A percentile compares a stretch with the other conserved stretches of the same genome.
These are phyloP conservation scores for Speleostelium caveatum DNA, from an alignment of 78 protist genomes.

Conservation along the genomic window DNA sequence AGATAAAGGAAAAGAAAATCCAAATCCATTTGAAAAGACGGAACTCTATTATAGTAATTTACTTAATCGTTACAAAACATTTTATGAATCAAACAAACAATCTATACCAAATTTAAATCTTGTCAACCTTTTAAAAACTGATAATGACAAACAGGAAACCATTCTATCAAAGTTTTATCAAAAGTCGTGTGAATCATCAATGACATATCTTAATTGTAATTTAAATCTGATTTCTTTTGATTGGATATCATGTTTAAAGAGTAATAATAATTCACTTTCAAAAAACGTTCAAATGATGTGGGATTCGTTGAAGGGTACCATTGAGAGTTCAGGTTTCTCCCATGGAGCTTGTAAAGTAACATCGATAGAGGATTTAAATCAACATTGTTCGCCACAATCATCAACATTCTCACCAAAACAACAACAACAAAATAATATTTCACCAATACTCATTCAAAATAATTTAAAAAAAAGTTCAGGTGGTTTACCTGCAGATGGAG, in stretches of 20 bases:
- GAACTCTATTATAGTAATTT: slow-evolving; percentile 35
- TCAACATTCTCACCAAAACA: background rate
- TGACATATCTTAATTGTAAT: slow-evolving; percentile 13
- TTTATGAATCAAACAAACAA: slow-evolving; percentile 13
- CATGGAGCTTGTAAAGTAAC: slow-evolving; percentile 6
- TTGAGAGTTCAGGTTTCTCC: slow-evolving; percentile 49
- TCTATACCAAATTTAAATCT: slow-evolving; percentile 42
- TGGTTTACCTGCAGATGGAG: no score
- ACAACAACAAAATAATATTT: background rate
- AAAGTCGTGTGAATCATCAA: slow-evolving; percentile 14
- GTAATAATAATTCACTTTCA: slow-evolving; percentile 39
- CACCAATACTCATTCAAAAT: background rate
- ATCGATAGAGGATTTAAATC: background rate
- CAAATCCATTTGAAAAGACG: slow-evolving; percentile 56
- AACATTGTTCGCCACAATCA: background rate
- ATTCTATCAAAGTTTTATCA: slow-evolving; percentile 38
- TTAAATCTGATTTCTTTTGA: slow-evolving; percentile 25
- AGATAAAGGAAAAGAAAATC: slow-evolving; percentile 50
- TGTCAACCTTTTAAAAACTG: slow-evolving; percentile 5
- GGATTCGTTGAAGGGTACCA: background rate
- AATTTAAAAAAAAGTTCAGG: background rate
- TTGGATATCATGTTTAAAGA: slow-evolving; percentile 19
- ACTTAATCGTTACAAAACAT: slow-evolving; percentile 12
- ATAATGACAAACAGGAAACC: slow-evolving; percentile 42
- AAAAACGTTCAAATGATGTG: slow-evolving; percentile 50